Conservation (phyloP, 2,329 filamentous ascomycete genomes). For the Phyllosticta citriasiana region DNA sequence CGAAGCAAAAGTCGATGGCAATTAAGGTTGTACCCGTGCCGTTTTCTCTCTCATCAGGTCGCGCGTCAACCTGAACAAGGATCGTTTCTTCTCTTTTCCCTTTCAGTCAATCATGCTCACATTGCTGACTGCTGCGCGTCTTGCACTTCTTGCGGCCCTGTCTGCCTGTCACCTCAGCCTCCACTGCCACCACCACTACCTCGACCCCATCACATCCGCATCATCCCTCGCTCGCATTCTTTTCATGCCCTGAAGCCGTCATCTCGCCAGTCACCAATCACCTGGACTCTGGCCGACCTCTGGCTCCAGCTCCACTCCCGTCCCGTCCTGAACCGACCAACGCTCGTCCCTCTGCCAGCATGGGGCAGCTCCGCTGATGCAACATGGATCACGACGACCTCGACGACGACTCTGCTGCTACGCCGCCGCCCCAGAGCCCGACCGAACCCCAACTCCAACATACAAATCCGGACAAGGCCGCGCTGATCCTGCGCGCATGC, state of each 20-base stretch:
- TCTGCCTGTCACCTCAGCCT: not conserved
- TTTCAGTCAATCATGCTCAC: not conserved
- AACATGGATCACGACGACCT: constrained; percentile 4
- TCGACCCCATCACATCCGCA: not conserved
- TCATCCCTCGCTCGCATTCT: too few relatives aligned
- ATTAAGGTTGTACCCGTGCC: not conserved
- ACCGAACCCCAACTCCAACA: not conserved
- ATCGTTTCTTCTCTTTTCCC: too few relatives aligned
- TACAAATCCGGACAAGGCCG: constrained; percentile 17
- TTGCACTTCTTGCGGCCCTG: not conserved
- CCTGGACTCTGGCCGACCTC: not conserved
- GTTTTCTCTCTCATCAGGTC: not conserved
- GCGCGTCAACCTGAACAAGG: too few relatives aligned
- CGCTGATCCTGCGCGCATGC: constrained; percentile 33
- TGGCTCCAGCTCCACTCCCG: not conserved
- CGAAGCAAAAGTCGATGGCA: not conserved
- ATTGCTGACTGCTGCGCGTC: not conserved
- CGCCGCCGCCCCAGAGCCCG: not conserved
- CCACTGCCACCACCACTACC: not conserved
- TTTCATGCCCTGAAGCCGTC: too few relatives aligned
- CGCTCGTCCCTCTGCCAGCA: not conserved
- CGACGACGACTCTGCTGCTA: not conserved
- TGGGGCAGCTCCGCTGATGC: constrained; percentile 4
- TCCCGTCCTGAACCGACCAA: not conserved
- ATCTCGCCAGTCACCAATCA: too few relatives aligned